phyloP scores from a whole-genome alignment of 1,284 basidiomycete species.

The Leccinum subrobustum region DNA sequence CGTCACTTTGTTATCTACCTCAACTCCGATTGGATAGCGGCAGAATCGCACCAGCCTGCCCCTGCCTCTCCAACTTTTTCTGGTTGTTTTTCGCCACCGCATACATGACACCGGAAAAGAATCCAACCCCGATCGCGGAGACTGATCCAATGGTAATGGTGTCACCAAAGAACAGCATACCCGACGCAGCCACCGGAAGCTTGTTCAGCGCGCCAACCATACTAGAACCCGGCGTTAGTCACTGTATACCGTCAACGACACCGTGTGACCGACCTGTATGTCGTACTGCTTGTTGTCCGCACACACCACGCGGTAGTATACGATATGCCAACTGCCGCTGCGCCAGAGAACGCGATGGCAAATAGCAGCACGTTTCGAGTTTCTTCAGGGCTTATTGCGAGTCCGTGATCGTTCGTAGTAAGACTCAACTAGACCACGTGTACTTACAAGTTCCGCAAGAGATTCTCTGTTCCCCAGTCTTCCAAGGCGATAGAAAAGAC shows the following conservation, averaged over 20 bases:
- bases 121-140: conserved; percentile 85
- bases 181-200: conserved; percentile 94
- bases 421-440: conserved; percentile 7
- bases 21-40: conserved; percentile 56
- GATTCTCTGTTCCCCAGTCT: conserved; percentile 84
- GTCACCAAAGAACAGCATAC: conserved; percentile 96
- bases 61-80: conserved; percentile 61
- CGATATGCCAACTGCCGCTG: conserved; percentile 95
- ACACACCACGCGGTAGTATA: conserved; percentile 99
- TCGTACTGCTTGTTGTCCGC: conserved; percentile 93
- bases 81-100: conserved; percentile 90
- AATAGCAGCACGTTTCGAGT: conserved; percentile 80
- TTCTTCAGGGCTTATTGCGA: conserved; percentile 67
- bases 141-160: conserved; percentile 85
- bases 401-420: conserved; percentile 2
- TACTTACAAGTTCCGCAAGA: conserved; percentile 70
- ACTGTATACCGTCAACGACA: not conserved
- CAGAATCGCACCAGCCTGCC: conserved; percentile 45
- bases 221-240: conserved; percentile 41
- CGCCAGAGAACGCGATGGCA: conserved; percentile 94
- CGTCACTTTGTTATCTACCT: conserved; percentile 1
- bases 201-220: conserved; percentile 99
- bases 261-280: conserved; percentile 70
- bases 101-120: conserved; percentile 89
- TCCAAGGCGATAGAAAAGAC: conserved; percentile 86